A percentile compares a stretch with the other conserved stretches of the same genome.
phyloP scores from a whole-genome alignment of 805 yeast species.

The Lipomyces spencermartinsiae region DNA sequence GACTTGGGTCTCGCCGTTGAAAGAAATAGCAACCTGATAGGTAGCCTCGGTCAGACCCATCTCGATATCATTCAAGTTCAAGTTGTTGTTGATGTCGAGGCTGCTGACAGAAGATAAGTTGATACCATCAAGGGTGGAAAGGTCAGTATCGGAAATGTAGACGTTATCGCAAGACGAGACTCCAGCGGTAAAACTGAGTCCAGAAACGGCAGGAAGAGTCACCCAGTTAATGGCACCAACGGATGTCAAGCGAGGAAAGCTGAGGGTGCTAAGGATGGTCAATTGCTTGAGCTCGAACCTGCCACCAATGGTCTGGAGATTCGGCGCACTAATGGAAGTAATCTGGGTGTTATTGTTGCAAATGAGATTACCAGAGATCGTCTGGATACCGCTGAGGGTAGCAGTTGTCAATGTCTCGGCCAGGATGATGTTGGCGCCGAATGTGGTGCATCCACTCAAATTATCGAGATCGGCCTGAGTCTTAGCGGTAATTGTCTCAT shows the following conservation, averaged over 20 bases:
- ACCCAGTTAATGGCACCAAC: slow-evolving; percentile 81
- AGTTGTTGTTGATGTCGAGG: slow-evolving; percentile 87
- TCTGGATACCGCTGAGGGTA: slow-evolving; percentile 71
- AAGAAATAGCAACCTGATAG: slow-evolving; percentile 76
- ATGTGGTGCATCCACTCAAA: slow-evolving; percentile 74
- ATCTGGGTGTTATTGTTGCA: slow-evolving; percentile 70
- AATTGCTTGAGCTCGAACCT: slow-evolving; percentile 65
- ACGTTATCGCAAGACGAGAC: slow-evolving; percentile 76
- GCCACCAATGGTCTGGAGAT: slow-evolving; percentile 76
- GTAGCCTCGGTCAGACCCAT: slow-evolving; percentile 76
- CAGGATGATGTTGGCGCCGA: slow-evolving; percentile 79
- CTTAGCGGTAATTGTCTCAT: slow-evolving; percentile 68
- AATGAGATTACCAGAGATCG: slow-evolving; percentile 75
- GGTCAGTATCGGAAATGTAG: slow-evolving; percentile 53
- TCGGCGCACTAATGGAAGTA: slow-evolving; percentile 74
- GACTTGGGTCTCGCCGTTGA: slow-evolving; percentile 78
- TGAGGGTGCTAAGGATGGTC: slow-evolving; percentile 69
- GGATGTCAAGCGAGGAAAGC: slow-evolving; percentile 77
- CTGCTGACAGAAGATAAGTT: slow-evolving; percentile 47
- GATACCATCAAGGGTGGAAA: slow-evolving; percentile 50
- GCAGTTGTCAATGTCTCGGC: slow-evolving; percentile 56
- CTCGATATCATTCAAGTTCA: slow-evolving; percentile 66
- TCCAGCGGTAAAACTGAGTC: slow-evolving; percentile 70
- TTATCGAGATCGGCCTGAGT: slow-evolving; percentile 78
- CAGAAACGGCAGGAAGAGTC: slow-evolving; percentile 83